phyloP scores from a whole-genome alignment of 164 flowering plant species.

The Buxus sempervirens region DNA sequence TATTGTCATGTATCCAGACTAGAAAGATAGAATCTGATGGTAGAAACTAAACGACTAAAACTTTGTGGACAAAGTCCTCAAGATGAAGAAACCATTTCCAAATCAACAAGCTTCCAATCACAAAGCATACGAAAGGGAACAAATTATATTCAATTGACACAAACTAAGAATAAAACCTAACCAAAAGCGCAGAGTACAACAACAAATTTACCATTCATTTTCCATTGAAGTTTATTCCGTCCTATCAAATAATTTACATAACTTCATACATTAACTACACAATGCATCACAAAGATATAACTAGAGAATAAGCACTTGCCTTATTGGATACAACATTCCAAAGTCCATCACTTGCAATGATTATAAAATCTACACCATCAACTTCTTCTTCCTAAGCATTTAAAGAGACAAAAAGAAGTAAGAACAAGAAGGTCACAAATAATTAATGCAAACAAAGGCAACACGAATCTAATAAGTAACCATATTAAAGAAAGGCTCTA shows the following conservation, averaged over 20 bases:
- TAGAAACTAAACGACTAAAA: background rate
- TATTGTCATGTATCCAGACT: too few relatives aligned
- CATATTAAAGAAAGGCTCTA: too few relatives aligned
- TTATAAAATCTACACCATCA: conserved; percentile 63
- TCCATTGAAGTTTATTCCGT: background rate
- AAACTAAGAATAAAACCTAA: background rate
- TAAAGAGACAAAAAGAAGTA: background rate
- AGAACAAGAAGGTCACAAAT: background rate
- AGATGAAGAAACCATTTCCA: background rate
- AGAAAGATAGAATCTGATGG: too few relatives aligned
- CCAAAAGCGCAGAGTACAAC: background rate
- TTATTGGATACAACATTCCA: conserved; percentile 85
- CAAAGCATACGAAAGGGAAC: too few relatives aligned
- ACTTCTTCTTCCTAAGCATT: conserved; percentile 67
- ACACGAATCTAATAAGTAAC: too few relatives aligned
- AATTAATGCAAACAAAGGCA: background rate
- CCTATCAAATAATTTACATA: conserved; percentile 2
- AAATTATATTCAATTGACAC: background rate
- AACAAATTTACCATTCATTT: background rate
- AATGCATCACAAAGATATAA: background rate
- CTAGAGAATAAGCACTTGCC: conserved; percentile 26
- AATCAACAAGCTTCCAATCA: background rate
- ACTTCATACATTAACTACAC: background rate
- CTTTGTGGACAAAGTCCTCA: background rate
- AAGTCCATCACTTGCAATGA: conserved; percentile 89